Conservation (phyloP, 1,284 basidiomycete species). For the Spongispora temasekensis region DNA sequence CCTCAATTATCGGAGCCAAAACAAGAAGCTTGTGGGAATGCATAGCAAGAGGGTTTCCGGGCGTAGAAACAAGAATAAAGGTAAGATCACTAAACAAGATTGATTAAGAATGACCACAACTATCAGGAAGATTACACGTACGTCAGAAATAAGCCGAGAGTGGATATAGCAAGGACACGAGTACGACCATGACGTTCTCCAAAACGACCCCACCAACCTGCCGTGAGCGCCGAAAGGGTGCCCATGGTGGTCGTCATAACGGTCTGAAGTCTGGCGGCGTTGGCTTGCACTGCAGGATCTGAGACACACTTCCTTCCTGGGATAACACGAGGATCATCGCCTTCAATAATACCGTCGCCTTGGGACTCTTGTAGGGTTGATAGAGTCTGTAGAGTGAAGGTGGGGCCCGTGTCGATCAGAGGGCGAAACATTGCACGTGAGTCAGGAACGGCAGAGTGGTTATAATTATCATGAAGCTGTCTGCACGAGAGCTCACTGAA, state of each 20-base stretch:
- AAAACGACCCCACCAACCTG: slow-evolving; percentile 86
- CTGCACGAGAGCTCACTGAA: slow-evolving; percentile 77
- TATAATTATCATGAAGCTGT: slow-evolving; percentile 48
- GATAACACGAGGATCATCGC: slow-evolving; percentile 50
- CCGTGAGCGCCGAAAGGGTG: slow-evolving; percentile 79
- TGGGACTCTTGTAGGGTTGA: slow-evolving; percentile 15
- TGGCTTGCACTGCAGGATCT: slow-evolving; percentile 66
- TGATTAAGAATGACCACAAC: slow-evolving; percentile 10
- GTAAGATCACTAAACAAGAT: slow-evolving; percentile 60
- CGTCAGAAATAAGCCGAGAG: slow-evolving; percentile 76
- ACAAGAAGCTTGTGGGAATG: slow-evolving; percentile 78
- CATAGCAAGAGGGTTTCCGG: slow-evolving; percentile 59
- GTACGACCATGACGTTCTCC: slow-evolving; percentile 80
- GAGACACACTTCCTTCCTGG: slow-evolving; percentile 55
- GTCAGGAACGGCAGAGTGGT: slow-evolving; percentile 37
- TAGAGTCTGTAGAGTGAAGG: slow-evolving; percentile 10
- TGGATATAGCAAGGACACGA: slow-evolving; percentile 69
- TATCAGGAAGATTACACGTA: slow-evolving; percentile 40
- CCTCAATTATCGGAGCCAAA: slow-evolving; percentile 80
- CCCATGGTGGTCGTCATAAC: slow-evolving; percentile 79
- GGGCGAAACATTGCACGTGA: slow-evolving; percentile 27
- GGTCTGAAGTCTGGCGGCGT: slow-evolving; percentile 68
- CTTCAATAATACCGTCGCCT: slow-evolving; percentile 29
- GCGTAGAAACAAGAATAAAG: slow-evolving; percentile 79
- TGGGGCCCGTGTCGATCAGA: slow-evolving; percentile 39